Evolutionary conservation across 352 stramenopile genomes (phyloP).

Genomic region (Phytophthora podocarpi): DNA sequence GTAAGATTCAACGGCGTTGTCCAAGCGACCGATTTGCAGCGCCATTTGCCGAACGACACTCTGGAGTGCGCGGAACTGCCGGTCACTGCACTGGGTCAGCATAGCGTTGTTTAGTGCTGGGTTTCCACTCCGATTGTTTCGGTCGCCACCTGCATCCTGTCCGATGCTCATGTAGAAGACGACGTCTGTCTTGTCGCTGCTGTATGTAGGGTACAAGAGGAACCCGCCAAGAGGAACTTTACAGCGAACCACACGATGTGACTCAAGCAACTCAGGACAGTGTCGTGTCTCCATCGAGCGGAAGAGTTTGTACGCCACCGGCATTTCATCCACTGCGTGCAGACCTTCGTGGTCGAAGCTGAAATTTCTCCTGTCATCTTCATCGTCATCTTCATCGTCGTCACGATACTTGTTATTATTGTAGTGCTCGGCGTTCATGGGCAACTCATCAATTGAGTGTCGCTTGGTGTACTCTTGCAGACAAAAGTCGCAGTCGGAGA

Average conservation of each 20-base stretch:
- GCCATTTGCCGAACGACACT: conserved; percentile 64
- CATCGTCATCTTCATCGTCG: conserved; percentile 23
- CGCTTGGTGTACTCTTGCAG: conserved; percentile 75
- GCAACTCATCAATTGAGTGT: conserved; percentile 53
- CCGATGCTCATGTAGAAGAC: conserved; percentile 76
- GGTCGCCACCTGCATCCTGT: conserved; percentile 13
- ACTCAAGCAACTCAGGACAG: conserved; percentile 67
- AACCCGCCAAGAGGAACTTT: conserved; percentile 70
- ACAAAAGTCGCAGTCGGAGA: conserved; percentile 77
- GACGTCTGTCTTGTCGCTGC: conserved; percentile 67
- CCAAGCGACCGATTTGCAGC: conserved; percentile 48
- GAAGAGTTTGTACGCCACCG: conserved; percentile 74
- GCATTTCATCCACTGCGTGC: conserved; percentile 35
- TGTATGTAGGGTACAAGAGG: conserved; percentile 68
- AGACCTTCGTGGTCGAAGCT: conserved; percentile 12
- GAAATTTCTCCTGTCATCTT: neutral
- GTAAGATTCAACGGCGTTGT: conserved; percentile 68
- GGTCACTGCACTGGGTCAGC: conserved; percentile 41
- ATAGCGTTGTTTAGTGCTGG: conserved; percentile 9
- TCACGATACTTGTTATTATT: conserved; percentile 50
- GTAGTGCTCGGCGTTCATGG: conserved; percentile 31
- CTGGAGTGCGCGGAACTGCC: conserved; percentile 70
- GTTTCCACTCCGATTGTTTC: conserved; percentile 1
- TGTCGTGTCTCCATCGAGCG: conserved; percentile 67
- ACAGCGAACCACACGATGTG: conserved; percentile 64